Evolutionary conservation across 2,329 filamentous ascomycete genomes (phyloP).

Genomic region (Colletotrichum sp.): DNA sequence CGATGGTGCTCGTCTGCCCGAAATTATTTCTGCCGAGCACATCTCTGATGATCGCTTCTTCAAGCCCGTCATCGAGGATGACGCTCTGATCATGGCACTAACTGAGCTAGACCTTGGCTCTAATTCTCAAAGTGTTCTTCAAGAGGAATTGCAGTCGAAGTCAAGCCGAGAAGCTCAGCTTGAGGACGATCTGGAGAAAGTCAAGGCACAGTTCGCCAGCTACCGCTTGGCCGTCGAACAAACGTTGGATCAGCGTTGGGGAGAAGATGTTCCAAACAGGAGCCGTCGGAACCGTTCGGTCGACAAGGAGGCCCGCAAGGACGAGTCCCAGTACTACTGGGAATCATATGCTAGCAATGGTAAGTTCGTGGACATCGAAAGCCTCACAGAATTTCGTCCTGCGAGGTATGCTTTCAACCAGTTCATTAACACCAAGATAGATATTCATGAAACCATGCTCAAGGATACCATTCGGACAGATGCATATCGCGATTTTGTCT

Average conservation of each 20-base stretch:
- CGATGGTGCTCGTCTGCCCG: slow-evolving; percentile 51
- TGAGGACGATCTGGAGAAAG: slow-evolving; percentile 63
- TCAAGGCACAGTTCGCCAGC: slow-evolving; percentile 67
- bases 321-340: slow-evolving; percentile 54
- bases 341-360: slow-evolving; percentile 69
- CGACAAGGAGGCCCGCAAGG: slow-evolving; percentile 26
- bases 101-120: slow-evolving; percentile 72
- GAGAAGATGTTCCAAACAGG: slow-evolving; percentile 51
- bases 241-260: slow-evolving; percentile 70
- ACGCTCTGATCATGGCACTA: slow-evolving; percentile 85
- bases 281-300: slow-evolving; percentile 24
- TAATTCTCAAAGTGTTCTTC: slow-evolving; percentile 28
- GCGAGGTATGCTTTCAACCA: background rate
- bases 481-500: slow-evolving; percentile 93
- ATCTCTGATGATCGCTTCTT: slow-evolving; percentile 83
- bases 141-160: slow-evolving; percentile 38
- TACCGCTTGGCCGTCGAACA: slow-evolving; percentile 70
- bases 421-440: slow-evolving; percentile 42
- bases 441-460: slow-evolving; percentile 95
- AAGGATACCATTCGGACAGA: slow-evolving; percentile 89
- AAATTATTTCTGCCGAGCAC: slow-evolving; percentile 62
- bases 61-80: slow-evolving; percentile 85
- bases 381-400: background rate
- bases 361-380: slow-evolving; percentile 34
- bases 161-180: slow-evolving; percentile 59